phyloP scores from a whole-genome alignment of 2,329 filamentous ascomycete species.

The Decorospora gaudefroyi region DNA sequence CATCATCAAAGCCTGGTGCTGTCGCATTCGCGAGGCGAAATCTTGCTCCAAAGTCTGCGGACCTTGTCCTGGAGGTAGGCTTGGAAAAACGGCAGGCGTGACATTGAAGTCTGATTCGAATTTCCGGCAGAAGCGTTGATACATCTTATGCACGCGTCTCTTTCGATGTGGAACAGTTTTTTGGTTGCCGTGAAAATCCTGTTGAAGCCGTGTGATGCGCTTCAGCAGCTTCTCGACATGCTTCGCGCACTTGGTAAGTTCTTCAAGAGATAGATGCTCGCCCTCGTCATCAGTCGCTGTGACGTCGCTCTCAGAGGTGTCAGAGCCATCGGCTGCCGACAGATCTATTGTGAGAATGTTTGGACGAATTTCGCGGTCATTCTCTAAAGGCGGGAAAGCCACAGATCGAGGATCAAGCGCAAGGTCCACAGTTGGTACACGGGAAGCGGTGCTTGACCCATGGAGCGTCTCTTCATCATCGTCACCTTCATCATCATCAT shows the following conservation, averaged over 20 bases:
- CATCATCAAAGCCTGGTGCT: no score
- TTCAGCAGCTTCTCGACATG: slow-evolving; percentile 31
- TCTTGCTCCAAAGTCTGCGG: not conserved
- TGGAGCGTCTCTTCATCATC: slow-evolving; percentile 22
- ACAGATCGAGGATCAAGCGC: slow-evolving; percentile 9
- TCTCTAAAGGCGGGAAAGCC: not conserved
- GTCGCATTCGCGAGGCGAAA: no score
- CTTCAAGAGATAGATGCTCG: slow-evolving; percentile 24
- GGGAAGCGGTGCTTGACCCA: slow-evolving; percentile 14
- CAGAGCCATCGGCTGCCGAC: slow-evolving; percentile 11
- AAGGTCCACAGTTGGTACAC: slow-evolving; percentile 23
- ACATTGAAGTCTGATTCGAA: slow-evolving; percentile 24
- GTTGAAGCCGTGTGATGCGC: slow-evolving; percentile 26
- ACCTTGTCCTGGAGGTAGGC: not conserved
- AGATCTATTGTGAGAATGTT: slow-evolving; percentile 3
- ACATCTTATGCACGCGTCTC: slow-evolving; percentile 26
- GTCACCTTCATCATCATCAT: slow-evolving; percentile 27
- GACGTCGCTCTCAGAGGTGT: slow-evolving; percentile 28
- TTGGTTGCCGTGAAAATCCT: slow-evolving; percentile 10
- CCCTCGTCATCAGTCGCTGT: slow-evolving; percentile 26
- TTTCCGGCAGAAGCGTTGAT: slow-evolving; percentile 31
- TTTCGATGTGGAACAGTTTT: slow-evolving; percentile 6
- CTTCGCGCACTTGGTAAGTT: slow-evolving; percentile 27
- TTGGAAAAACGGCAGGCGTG: not conserved
- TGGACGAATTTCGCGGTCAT: not conserved